Conservation (phyloP, 1,284 basidiomycete genomes). For the Cryptococcus sp. region DNA sequence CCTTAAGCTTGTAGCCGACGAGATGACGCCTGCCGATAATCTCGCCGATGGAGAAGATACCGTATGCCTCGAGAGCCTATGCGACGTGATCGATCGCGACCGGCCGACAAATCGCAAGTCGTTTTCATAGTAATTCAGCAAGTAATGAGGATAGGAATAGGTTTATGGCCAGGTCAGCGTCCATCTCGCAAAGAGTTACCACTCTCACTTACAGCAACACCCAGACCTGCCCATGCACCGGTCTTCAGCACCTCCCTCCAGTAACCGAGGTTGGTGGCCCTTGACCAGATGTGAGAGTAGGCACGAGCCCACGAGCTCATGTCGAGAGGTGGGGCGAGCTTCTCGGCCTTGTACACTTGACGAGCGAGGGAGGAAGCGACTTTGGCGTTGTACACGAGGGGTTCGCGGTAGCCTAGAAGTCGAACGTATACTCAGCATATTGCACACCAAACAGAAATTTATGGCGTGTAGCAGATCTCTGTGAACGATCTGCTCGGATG, state of each 20-base stretch:
- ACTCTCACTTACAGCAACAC: constrained; percentile 74
- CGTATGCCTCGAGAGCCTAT: constrained; percentile 60
- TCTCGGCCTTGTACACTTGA: constrained; percentile 88
- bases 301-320: constrained; percentile 65
- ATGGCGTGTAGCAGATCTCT: background rate
- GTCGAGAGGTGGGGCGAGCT: constrained; percentile 76
- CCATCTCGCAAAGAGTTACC: background rate
- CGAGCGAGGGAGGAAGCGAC: constrained; percentile 82
- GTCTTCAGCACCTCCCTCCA: constrained; percentile 69
- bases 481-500: background rate
- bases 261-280: constrained; percentile 66
- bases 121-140: background rate
- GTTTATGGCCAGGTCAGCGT: background rate
- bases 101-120: background rate
- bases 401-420: constrained; percentile 73
- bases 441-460: no score
- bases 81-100: background rate
- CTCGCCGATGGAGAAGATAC: constrained; percentile 77
- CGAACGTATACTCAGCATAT: no score
- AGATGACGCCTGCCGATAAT: constrained; percentile 81
- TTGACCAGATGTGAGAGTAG: constrained; percentile 72
- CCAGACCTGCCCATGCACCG: constrained; percentile 77
- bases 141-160: background rate
- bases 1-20: constrained; percentile 71
- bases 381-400: constrained; percentile 77